Base-by-base conservation (phyloP, 2,329 filamentous ascomycete species). In the Simplicillium aogashimaense region DNA sequence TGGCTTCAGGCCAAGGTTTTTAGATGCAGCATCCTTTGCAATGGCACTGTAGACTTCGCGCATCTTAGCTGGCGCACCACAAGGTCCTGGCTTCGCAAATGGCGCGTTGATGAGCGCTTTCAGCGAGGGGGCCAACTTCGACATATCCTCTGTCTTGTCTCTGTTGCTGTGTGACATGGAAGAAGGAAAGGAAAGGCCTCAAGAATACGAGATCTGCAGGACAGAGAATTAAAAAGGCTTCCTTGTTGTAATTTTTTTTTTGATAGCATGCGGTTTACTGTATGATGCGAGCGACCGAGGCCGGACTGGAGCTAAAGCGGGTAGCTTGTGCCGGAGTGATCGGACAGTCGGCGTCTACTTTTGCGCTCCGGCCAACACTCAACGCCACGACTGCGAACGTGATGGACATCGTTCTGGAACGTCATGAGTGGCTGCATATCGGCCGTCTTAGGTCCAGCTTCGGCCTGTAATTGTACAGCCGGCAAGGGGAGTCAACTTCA, bases 71-170 rank as follows among this genome's bases (percentile, higher is more conserved):
- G 83, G 74, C 2, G 83, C 81, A 1, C 79, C 71, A 2, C 78
- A 70, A 2, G 78, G 79, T 37, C 78, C 75, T 0, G 83, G 79
- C 2, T 74, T 70, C 34, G 83, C 77, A 51, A 78, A 74, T 4
- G 81, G 71, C 43, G 81, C 75, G 52, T 83, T 83, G 63, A 89
- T 81, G 47, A 89, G 74, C 36, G 77, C 71, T 63, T 88, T 89
- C 50, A 90, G 70, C 37, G 76, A 64, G 1, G 74, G 67, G 2
- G 83, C 84, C 15, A 90, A 71, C 58, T 85, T 88, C 7, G 83
- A 79, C 83, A 86, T 87, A 49, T 35, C 35, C 17, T 7, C 18
- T 20, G 53, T 60, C 43, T 42, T 45, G 38, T 40, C 34, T 42
- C n/a, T 43, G 20, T 46, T 37, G 33, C 45, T 38, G 33, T n/a